phyloP scores from a whole-genome alignment of 2,329 filamentous ascomycete species.

The Neopestalotiopsis rosae region DNA sequence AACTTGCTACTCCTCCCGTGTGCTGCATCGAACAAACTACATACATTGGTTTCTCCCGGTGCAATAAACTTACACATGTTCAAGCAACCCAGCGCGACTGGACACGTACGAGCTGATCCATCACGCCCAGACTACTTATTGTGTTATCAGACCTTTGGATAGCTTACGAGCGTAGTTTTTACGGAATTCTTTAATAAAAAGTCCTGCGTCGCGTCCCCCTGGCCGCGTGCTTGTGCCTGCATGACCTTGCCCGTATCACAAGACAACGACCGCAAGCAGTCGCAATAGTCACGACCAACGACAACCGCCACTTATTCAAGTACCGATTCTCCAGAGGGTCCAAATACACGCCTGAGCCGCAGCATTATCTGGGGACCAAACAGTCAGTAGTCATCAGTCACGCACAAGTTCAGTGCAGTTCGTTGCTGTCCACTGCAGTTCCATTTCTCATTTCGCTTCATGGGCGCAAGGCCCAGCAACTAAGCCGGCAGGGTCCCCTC shows the following conservation, averaged over 20 bases:
- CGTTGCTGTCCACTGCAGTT: not conserved
- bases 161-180: not conserved
- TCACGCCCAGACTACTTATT: not conserved
- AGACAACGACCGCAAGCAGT: not conserved
- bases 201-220: not conserved
- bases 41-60: not conserved
- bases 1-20: not conserved
- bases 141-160: conserved; percentile 14
- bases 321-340: not conserved
- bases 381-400: too few relatives aligned
- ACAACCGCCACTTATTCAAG: not conserved
- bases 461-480: not conserved
- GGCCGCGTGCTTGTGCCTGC: conserved; percentile 14
- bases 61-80: not conserved
- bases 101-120: not conserved
- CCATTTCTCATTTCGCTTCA: conserved; percentile 12
- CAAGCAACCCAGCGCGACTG: not conserved
- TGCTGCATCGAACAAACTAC: conserved; percentile 1
- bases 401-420: too few relatives aligned
- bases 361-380: too few relatives aligned
- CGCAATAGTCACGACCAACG: not conserved
- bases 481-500: conserved; percentile 6
- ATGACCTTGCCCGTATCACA: not conserved
- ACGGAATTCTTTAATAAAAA: not conserved
- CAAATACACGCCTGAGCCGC: not conserved